Evolutionary conservation across 345 rosid genomes (phyloP), one percentile per base, ranked within the genome.

Genomic region (Euphorbia tirucalli): DNA sequence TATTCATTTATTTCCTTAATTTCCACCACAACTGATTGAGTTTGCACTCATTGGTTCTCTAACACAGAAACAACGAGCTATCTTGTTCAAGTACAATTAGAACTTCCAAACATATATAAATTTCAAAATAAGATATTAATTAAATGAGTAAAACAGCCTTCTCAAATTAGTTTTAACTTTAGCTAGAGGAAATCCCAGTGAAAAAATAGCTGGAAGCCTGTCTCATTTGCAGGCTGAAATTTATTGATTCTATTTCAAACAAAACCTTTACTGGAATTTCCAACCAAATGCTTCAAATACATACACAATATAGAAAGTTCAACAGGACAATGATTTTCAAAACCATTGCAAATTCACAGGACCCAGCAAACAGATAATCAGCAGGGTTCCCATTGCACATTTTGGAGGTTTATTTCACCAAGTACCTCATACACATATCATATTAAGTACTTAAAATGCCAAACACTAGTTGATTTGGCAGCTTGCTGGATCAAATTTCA

Each of bases 401-500:
- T 46, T 35, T 59, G 19, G 27, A 61, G 56, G 52, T 68, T 54
- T 28, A 32, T 52, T 62, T 61, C 61, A 19, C n/a, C 61, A 15
- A 37, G 60, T 31, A 65, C 44, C 56, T 48, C 37, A 49, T 60
- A 13, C 3, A 9, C 60, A 55, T 14, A 44, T 44, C 24, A 43
- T 27, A 31, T 6, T n/a, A 18, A 30, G 2, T 13, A 46, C 52
- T 46, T 55, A 28, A 55, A 7, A 57, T 28, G 61, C 32, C 25
- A 25, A 66, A 70, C 25, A 0, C 35, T 21, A 80, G 35, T 74
- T n/a, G 37, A 49, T 27, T 54, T 41, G 25, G 66, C 59, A 59
- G 75, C 66, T 25, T 55, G 65, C 30, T 48, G 24, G 14, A 21
- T 46, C 52, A 61, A 19, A 57, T 54, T 59, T 82, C 78, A 90